Base-by-base conservation (phyloP, 805 yeast genomes). In the Teunomyces cretensis region DNA sequence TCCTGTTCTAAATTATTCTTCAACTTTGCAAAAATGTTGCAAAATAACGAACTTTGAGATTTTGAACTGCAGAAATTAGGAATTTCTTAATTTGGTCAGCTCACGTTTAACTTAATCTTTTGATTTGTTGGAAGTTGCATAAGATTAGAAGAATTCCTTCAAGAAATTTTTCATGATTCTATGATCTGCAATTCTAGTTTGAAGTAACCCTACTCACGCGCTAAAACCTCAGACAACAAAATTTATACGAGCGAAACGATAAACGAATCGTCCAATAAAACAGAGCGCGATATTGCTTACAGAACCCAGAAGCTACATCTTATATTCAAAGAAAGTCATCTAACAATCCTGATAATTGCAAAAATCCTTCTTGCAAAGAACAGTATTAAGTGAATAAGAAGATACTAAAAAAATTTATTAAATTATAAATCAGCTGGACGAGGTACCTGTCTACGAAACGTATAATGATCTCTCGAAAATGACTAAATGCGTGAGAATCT, bases 271-370 rank as follows among this genome's bases (percentile, higher is more conserved):
- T 22, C 38, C 38, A 35, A 35, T 35, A 22, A 19, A n/a, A 35
- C n/a, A 24, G 17, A n/a, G 38, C 38, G 38, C 38, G 28, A n/a
- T 35, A 3, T n/a, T 35, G 38, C 38, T 35, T 35, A 35, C 38
- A 9, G 9, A 22, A n/a, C 15, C n/a, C 8, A 22, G n/a, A 22
- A n/a, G n/a, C 38, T 19, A 19, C 9, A 35, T 28, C 13, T 31
- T n/a, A 17, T 17, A 15, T 9, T 9, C 31, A n/a, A n/a, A 7
- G 31, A n/a, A 28, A 11, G 31, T 9, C 3, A 19, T 3, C 22
- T 4, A 4, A 19, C 22, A 4, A 19, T 19, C 22, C 3, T 6
- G 6, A 19, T 19, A 4, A 19, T 19, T 19, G 22, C 6, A 19
- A 19, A 4, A 6, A 3, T 4, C 22, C 22, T 19, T 4, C 22